Evolutionary conservation across 2,329 filamentous ascomycete genomes (phyloP).

Genomic region (Chaetomiaceae sp.): DNA sequence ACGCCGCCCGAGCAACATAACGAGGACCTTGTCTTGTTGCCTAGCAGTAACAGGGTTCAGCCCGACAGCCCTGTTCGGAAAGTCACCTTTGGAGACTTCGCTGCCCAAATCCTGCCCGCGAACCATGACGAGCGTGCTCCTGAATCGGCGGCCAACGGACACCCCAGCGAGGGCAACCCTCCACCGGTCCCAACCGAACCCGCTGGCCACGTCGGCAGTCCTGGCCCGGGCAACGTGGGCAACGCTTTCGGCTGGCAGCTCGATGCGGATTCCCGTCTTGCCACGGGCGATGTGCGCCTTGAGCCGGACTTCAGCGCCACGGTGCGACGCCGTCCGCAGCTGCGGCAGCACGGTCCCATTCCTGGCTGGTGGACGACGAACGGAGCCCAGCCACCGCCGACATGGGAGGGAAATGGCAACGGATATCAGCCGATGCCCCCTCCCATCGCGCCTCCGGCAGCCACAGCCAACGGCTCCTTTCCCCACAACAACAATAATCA

Average conservation of each 20-base stretch:
- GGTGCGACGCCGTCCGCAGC: constrained; percentile 1
- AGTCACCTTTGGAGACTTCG: constrained; percentile 2
- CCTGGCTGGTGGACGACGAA: neutral
- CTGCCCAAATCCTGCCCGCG: neutral
- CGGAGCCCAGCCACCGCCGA: no score
- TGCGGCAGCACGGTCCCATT: neutral
- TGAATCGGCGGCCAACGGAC: neutral
- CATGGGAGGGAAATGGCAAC: neutral
- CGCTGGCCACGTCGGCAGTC: neutral
- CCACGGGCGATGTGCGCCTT: constrained; percentile 10
- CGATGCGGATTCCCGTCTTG: neutral
- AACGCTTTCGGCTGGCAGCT: neutral
- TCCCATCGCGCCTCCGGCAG: no score
- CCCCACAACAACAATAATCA: no score
- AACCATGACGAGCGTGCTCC: neutral
- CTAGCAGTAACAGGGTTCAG: neutral
- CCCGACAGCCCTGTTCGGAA: neutral
- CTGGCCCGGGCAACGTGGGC: neutral
- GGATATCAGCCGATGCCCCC: neutral
- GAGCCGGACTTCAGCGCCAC: constrained; percentile 9
- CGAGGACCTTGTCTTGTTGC: neutral
- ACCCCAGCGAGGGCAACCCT: neutral
- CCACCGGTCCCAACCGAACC: neutral
- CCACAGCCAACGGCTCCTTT: no score
- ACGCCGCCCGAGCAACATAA: neutral